Base-by-base conservation (phyloP, 2,329 filamentous ascomycete genomes). In the Microdochium bolleyi region DNA sequence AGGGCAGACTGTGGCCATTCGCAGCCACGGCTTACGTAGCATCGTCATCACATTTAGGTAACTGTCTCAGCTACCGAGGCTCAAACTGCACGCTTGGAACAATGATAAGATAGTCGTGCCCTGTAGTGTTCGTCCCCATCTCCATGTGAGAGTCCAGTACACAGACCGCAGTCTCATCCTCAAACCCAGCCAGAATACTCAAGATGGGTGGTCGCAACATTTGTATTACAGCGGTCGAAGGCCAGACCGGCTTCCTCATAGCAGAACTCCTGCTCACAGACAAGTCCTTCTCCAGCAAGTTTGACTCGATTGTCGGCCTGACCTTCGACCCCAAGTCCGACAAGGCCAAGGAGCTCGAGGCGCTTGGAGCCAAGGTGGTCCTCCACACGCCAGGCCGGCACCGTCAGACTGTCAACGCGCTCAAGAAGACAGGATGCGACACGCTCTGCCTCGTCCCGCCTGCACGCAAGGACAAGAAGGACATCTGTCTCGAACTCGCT, bases 161-260 rank as follows among this genome's bases (percentile, higher is more conserved):
- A n/a, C n/a, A n/a, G n/a, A n/a, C n/a, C n/a, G n/a, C n/a, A n/a
- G n/a, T n/a, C n/a, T n/a, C n/a, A n/a, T n/a, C n/a, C n/a, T n/a
- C n/a, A n/a, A n/a, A n/a, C n/a, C n/a, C n/a, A n/a, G n/a, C n/a
- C n/a, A n/a, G n/a, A n/a, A n/a, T n/a, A n/a, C n/a, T n/a, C n/a
- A n/a, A n/a, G n/a, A n/a, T n/a, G n/a, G n/a, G n/a, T n/a, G 27
- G 27, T 14, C 73, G 73, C 56, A 76, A 77, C 51, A 57, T 79
- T 51, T 74, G 71, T 58, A 67, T 78, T 58, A 77, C 73, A 2
- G 70, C 75, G 30, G 67, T 70, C 13, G 76, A 79, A 46, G 76
- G 76, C 59, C 67, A 78, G 52, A 78, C 74, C 3, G 76, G 75
- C 56, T 77, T 75, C 56, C 63, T 73, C 53, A 77, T 79, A 57